A percentile compares a stretch with the other conserved stretches of the same genome.
Evolutionary conservation across 2,329 filamentous ascomycete genomes (phyloP).

Genomic region (Aspergillus sojae): DNA sequence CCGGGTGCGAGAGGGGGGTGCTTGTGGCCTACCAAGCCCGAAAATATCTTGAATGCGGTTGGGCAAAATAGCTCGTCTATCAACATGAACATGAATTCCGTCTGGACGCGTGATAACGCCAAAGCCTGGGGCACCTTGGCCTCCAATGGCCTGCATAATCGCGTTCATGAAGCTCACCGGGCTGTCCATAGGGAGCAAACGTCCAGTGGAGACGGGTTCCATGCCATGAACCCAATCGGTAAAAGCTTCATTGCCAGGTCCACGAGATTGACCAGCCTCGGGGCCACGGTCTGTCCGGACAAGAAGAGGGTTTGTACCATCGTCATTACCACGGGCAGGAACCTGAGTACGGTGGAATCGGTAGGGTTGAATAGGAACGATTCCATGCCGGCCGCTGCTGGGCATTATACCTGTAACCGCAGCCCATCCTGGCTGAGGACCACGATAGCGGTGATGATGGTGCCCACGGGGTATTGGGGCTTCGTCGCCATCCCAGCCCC

Average conservation of each 20-base stretch:
- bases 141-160: slow-evolving; percentile 57
- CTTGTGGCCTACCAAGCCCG: slow-evolving; percentile 35
- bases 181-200: slow-evolving; percentile 50
- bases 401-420: slow-evolving; percentile 62
- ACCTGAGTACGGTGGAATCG: slow-evolving; percentile 47
- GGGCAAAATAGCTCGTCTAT: slow-evolving; percentile 54
- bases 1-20: slow-evolving; percentile 39
- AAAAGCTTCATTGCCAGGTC: slow-evolving; percentile 43
- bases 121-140: slow-evolving; percentile 46
- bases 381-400: slow-evolving; percentile 47
- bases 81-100: slow-evolving; percentile 58
- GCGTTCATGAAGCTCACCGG: slow-evolving; percentile 62
- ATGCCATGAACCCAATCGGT: slow-evolving; percentile 58
- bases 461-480: slow-evolving; percentile 45
- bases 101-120: slow-evolving; percentile 49
- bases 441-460: slow-evolving; percentile 58
- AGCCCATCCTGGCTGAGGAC: slow-evolving; percentile 64
- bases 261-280: slow-evolving; percentile 41
- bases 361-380: slow-evolving; percentile 45
- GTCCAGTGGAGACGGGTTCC: slow-evolving; percentile 49
- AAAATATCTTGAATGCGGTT: slow-evolving; percentile 57
- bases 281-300: slow-evolving; percentile 58
- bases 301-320: slow-evolving; percentile 84
- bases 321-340: slow-evolving; percentile 66
- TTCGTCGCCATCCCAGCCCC: slow-evolving; percentile 59